Conservation (phyloP, 2,329 filamentous ascomycete species). For the Tympanopsis confertula region DNA sequence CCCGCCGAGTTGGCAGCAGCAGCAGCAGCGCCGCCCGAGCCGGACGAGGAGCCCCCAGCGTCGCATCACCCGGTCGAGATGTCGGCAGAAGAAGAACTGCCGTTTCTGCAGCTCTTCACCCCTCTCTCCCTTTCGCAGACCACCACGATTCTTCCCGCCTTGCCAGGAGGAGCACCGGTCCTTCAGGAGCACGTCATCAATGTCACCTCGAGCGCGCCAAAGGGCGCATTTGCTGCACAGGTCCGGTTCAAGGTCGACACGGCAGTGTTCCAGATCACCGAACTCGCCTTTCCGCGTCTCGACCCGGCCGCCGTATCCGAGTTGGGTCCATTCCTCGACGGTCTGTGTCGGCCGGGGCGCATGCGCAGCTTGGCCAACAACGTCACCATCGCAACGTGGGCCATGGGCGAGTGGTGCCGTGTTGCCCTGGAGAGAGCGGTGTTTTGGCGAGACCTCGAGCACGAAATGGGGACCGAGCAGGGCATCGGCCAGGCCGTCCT, state of each 20-base stretch:
- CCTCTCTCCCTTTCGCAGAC: constrained; percentile 50
- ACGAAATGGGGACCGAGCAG: constrained; percentile 27
- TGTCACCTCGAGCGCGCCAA: constrained; percentile 29
- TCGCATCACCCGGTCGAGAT: constrained; percentile 58
- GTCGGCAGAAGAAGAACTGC: constrained; percentile 50
- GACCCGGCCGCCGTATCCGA: constrained; percentile 47
- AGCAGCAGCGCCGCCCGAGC: constrained; percentile 12
- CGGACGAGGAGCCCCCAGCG: constrained; percentile 26
- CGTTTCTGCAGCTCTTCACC: constrained; percentile 62
- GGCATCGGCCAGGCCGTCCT: constrained; percentile 15
- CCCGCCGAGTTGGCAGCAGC: constrained; percentile 10
- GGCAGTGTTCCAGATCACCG: constrained; percentile 33
- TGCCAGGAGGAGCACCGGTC: constrained; percentile 13
- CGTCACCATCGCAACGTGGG: constrained; percentile 50
- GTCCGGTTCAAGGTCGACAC: constrained; percentile 47
- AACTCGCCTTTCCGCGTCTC: constrained; percentile 40
- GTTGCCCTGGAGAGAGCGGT: constrained; percentile 45
- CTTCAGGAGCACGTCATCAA: constrained; percentile 45
- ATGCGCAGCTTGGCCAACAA: constrained; percentile 40
- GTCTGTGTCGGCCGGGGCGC: constrained; percentile 18
- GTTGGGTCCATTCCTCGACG: constrained; percentile 38
- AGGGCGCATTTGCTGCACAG: constrained; percentile 43
- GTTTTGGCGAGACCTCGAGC: constrained; percentile 47
- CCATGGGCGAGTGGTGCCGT: constrained; percentile 57
- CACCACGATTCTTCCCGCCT: constrained; percentile 29